A percentile compares a stretch with the other conserved stretches of the same genome.
Evolutionary conservation across 208 protist genomes (phyloP).

Genomic region (Naegleria lovaniensis): DNA sequence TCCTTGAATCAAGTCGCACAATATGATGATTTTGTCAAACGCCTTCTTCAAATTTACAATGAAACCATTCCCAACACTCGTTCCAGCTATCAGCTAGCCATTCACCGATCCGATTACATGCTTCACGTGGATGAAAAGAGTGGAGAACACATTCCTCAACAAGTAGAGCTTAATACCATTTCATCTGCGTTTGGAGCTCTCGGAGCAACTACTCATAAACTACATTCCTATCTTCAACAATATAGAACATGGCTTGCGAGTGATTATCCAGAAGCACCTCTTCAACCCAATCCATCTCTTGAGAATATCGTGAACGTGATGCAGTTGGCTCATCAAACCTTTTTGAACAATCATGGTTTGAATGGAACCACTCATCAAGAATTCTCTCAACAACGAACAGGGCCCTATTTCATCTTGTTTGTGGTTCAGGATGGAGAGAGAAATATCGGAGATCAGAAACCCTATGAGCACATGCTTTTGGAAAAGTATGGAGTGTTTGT

Average conservation of each 20-base stretch:
- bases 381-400: conserved; percentile 27
- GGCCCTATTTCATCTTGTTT: conserved; percentile 64
- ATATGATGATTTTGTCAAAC: conserved; percentile 68
- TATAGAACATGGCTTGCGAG: neutral
- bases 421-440: conserved; percentile 79
- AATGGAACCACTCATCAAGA: conserved; percentile 20
- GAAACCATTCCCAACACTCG: conserved; percentile 51
- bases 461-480: conserved; percentile 64
- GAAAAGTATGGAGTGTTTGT: conserved; percentile 62
- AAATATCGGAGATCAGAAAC: conserved; percentile 85
- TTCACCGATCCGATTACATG: conserved; percentile 90
- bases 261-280: neutral
- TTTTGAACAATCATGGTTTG: conserved; percentile 3
- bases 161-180: conserved; percentile 95
- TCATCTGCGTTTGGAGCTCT: conserved; percentile 81
- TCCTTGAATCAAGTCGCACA: conserved; percentile 46
- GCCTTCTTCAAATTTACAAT: conserved; percentile 68
- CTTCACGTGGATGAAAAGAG: conserved; percentile 37
- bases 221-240: conserved; percentile 65
- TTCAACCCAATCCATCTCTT: neutral
- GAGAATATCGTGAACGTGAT: conserved; percentile 33
- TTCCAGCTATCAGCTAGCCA: conserved; percentile 73
- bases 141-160: conserved; percentile 48
- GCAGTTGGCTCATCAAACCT: conserved; percentile 33
- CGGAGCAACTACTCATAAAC: conserved; percentile 59